phyloP scores from a whole-genome alignment of 2,329 filamentous ascomycete genomes.

The Mycogone perniciosa region DNA sequence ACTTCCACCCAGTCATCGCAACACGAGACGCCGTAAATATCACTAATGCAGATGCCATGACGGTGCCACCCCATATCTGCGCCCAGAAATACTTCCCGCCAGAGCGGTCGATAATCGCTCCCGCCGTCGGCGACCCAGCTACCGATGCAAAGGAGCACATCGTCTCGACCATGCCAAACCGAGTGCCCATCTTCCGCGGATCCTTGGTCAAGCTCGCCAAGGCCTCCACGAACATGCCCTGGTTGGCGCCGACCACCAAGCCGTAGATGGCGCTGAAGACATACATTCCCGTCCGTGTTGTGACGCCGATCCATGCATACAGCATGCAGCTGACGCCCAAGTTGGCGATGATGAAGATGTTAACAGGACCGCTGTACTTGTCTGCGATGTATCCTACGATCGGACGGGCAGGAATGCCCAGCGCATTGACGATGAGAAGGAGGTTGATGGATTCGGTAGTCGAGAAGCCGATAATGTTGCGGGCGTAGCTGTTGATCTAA shows the following conservation, averaged over 20 bases:
- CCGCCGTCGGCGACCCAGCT: slow-evolving; percentile 38
- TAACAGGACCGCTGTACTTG: slow-evolving; percentile 45
- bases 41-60: slow-evolving; percentile 30
- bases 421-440: slow-evolving; percentile 50
- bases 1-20: slow-evolving; percentile 30
- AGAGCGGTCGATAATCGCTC: slow-evolving; percentile 37
- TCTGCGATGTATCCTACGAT: slow-evolving; percentile 49
- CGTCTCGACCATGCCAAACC: slow-evolving; percentile 41
- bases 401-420: slow-evolving; percentile 50
- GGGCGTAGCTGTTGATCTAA: slow-evolving; percentile 40
- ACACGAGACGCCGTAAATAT: slow-evolving; percentile 28
- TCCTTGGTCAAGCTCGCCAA: slow-evolving; percentile 38
- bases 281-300: slow-evolving; percentile 33
- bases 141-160: slow-evolving; percentile 36
- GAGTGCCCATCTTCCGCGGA: slow-evolving; percentile 37
- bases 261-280: slow-evolving; percentile 39
- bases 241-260: slow-evolving; percentile 35
- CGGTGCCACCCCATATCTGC: slow-evolving; percentile 41
- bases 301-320: slow-evolving; percentile 51
- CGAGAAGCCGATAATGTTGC: slow-evolving; percentile 37
- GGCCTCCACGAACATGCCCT: slow-evolving; percentile 35
- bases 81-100: slow-evolving; percentile 36
- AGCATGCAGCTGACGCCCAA: slow-evolving; percentile 40
- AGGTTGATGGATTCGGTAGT: slow-evolving; percentile 46
- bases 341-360: slow-evolving; percentile 45